These are phyloP conservation scores for Petunia hybrid DNA, from an alignment of 305 asterid species.

Conservation along the genomic window DNA sequence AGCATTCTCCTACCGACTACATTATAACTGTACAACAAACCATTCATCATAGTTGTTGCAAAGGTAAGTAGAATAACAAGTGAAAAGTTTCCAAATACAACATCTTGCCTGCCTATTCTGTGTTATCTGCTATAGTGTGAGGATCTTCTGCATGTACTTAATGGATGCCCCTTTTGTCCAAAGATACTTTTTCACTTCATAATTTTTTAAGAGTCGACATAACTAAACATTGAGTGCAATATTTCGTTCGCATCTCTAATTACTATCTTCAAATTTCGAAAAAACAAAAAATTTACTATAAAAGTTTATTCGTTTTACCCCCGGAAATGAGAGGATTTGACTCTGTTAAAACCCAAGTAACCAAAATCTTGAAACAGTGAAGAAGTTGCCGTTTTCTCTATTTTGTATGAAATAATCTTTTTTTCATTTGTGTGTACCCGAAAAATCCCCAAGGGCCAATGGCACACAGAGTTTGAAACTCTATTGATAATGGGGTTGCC, in stretches of 20 bases:
- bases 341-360: background rate
- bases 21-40: background rate
- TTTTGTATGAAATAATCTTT: background rate
- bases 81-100: background rate
- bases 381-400: background rate
- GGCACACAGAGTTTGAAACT: too few species aligned
- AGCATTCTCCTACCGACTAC: background rate
- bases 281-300: background rate
- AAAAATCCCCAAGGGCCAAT: too few species aligned
- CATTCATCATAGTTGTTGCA: background rate
- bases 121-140: background rate
- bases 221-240: background rate
- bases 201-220: slow-evolving; percentile 10
- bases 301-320: background rate
- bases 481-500: too few species aligned
- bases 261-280: background rate
- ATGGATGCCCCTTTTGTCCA: background rate
- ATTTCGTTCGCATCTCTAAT: background rate
- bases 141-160: background rate
- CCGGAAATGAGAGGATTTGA: background rate
- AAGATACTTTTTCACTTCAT: background rate
- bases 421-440: background rate
- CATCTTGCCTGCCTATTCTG: background rate
- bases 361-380: background rate
- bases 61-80: background rate